Percentiles rank a stretch among this genome's conserved stretches.
Conservation (phyloP, 768 basidiomycete genomes). For the Naematelia encephala region DNA sequence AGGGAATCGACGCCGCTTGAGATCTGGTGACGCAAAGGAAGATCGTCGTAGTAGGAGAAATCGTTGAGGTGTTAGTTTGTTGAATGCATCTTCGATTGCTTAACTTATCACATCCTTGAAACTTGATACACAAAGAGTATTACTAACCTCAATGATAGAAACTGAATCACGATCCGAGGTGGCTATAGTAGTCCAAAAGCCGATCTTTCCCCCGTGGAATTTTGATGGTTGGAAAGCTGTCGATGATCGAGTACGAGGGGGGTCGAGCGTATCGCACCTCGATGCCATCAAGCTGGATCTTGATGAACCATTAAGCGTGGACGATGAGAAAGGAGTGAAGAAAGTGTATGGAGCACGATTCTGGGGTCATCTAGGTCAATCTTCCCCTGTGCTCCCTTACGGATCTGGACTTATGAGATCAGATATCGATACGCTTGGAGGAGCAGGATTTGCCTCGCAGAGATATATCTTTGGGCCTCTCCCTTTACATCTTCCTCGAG, state of each 20-base stretch:
- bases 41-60: too few relatives aligned
- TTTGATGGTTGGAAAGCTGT: slow-evolving; percentile 48
- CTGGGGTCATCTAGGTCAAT: slow-evolving; percentile 47
- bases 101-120: too few relatives aligned
- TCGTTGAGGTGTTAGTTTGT: too few relatives aligned
- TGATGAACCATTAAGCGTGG: background rate
- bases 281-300: slow-evolving; percentile 21
- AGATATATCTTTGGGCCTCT: slow-evolving; percentile 42
- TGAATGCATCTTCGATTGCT: too few relatives aligned
- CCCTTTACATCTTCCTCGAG: slow-evolving; percentile 33
- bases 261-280: slow-evolving; percentile 46
- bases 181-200: background rate
- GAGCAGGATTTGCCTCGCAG: slow-evolving; percentile 53
- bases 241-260: slow-evolving; percentile 52
- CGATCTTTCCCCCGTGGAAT: slow-evolving; percentile 49
- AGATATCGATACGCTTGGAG: slow-evolving; percentile 52
- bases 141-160: background rate
- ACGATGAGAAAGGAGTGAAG: background rate
- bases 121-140: too few relatives aligned
- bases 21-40: too few relatives aligned
- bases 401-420: background rate
- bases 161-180: too few relatives aligned
- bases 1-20: too few relatives aligned
- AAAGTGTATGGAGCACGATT: slow-evolving; percentile 35
- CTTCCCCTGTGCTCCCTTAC: background rate